Conservation (phyloP, 768 basidiomycete genomes). For the Termitomyces sp. region DNA sequence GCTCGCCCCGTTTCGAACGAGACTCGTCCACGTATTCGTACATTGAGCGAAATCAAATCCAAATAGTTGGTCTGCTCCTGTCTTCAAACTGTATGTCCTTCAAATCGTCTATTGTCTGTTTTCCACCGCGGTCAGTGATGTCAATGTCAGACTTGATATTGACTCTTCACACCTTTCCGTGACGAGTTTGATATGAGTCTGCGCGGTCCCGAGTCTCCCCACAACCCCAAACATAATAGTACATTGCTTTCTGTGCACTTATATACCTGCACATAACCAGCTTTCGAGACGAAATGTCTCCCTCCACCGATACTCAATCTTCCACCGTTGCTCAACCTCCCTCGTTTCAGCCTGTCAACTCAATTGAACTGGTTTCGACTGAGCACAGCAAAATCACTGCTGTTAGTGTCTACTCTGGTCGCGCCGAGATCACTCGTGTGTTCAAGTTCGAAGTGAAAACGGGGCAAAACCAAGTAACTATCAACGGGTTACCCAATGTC, state of each 20-base stretch:
- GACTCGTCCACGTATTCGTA: no score
- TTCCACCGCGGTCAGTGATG: neutral
- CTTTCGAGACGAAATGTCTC: neutral
- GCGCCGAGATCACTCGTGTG: slow-evolving; percentile 32
- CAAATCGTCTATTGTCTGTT: no score
- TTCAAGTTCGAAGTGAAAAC: slow-evolving; percentile 27
- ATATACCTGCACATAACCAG: neutral
- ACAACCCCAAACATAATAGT: neutral
- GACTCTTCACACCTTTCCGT: no score
- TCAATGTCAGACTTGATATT: neutral
- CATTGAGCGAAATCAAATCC: no score
- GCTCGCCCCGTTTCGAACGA: no score
- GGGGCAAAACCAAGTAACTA: slow-evolving; percentile 30
- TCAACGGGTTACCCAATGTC: slow-evolving; percentile 28
- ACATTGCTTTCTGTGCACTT: neutral
- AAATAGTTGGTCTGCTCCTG: no score
- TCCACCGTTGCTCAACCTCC: neutral
- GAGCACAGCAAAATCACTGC: slow-evolving; percentile 29
- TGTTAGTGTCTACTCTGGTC: slow-evolving; percentile 32
- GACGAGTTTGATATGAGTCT: neutral
- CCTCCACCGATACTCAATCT: neutral
- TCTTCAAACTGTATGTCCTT: no score
- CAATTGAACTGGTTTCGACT: slow-evolving; percentile 20
- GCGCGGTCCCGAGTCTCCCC: neutral
- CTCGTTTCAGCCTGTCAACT: slow-evolving; percentile 3